A percentile compares a stretch with the other conserved stretches of the same genome.
Evolutionary conservation across 108 stramenopile species (phyloP).

Genomic region (Skeletonema tropicum): DNA sequence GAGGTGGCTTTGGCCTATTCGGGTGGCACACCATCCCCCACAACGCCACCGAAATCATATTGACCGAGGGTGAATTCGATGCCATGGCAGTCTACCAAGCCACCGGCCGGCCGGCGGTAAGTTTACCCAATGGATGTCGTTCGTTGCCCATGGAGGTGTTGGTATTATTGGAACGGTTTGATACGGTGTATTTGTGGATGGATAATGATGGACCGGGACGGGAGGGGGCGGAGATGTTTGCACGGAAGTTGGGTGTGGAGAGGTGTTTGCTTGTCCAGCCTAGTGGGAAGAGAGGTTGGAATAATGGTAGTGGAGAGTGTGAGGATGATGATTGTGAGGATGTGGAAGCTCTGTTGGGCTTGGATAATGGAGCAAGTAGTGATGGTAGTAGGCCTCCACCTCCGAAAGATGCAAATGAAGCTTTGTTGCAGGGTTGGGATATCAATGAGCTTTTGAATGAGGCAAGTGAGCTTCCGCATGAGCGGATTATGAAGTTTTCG

Average conservation of each 20-base stretch:
- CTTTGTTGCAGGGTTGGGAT: conserved; percentile 76
- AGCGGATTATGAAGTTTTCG: conserved; percentile 76
- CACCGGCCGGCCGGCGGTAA: conserved; percentile 81
- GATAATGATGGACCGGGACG: conserved; percentile 91
- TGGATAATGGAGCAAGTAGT: background rate
- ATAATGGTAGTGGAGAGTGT: background rate
- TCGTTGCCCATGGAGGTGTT: conserved; percentile 89
- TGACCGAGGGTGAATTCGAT: conserved; percentile 99
- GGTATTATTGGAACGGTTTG: conserved; percentile 91
- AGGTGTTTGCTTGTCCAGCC: conserved; percentile 76
- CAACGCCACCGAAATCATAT: conserved; percentile 74
- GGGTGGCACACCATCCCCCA: conserved; percentile 91
- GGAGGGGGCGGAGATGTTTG: conserved; percentile 90
- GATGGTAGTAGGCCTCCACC: conserved; percentile 22
- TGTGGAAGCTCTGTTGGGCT: background rate
- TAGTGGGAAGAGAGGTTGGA: conserved; percentile 37
- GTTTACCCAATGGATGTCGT: conserved; percentile 93
- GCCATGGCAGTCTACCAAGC: conserved; percentile 98
- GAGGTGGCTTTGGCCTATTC: conserved; percentile 95
- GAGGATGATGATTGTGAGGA: background rate
- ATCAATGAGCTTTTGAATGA: conserved; percentile 63
- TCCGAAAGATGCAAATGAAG: conserved; percentile 99
- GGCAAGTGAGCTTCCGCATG: conserved; percentile 71
- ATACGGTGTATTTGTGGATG: conserved; percentile 95
- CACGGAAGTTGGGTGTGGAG: conserved; percentile 86